Base-by-base conservation (phyloP, 2,329 filamentous ascomycete species). In the Trichoderma koningiopsis region DNA sequence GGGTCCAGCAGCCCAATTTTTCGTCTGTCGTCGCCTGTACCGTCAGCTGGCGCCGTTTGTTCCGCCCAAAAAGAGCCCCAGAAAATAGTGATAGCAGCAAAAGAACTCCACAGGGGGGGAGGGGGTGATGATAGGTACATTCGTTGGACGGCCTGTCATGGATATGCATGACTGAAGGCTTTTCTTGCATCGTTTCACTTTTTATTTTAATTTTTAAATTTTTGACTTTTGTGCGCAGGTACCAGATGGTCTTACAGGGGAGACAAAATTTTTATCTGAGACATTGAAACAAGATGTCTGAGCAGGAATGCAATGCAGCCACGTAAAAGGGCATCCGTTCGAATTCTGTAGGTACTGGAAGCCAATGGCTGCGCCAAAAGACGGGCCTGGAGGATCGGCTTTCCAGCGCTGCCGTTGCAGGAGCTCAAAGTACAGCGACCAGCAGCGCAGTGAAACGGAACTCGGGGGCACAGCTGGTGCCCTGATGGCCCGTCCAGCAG, bases 21-120 rank as follows among this genome's bases (percentile, higher is more conserved):
- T 68, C 60, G 55, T 52, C 64, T 35, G 56, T 61, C 31, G 22
- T 49, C 31, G 31, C 37, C 37, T n/a, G 35, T 62, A 59, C 61
- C 66, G 66, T 68, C 58, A 68, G 66, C 40, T 59, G 43, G 16
- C 16, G 24, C 60, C 68, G 40, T 65, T 43, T 49, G n/a, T 64
- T 24, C 68, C 60, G 68, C 55, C 22, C 27, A 64, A 13, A 35
- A 24, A 6, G 29, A 52, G 24, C 35, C 52, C 66, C 66, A 62
- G 40, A 43, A 43, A 43, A 43, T 43, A 43, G 10, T 40, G 33
- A 35, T 57, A 47, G 27, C 24, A 29, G 40, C 22, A 58, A n/a
- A 27, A 47, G 33, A 47, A 16, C 58, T 61, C 58, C 58, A 61
- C 62, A 29, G 43, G 13, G 29, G 43, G 40, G 57, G 6, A 19